phyloP scores from a whole-genome alignment of 2,329 filamentous ascomycete species.

The Penicillium sp. region DNA sequence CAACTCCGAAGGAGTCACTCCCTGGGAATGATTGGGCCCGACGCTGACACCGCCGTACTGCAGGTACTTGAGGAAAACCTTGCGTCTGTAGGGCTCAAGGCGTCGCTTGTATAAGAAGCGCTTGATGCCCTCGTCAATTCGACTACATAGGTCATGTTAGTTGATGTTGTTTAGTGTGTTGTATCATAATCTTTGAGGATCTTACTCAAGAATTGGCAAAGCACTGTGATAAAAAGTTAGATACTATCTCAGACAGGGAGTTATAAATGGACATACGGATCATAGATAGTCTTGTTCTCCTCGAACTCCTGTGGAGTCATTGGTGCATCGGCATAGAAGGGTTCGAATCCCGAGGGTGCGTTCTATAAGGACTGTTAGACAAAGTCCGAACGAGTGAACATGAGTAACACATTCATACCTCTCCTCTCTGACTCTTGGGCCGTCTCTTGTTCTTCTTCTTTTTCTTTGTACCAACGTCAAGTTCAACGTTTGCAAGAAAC shows the following conservation, averaged over 20 bases:
- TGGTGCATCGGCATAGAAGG: slow-evolving; percentile 77
- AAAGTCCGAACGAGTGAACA: background rate
- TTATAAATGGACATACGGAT: slow-evolving; percentile 50
- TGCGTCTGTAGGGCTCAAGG: slow-evolving; percentile 61
- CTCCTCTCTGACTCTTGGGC: slow-evolving; percentile 43
- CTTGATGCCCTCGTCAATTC: slow-evolving; percentile 81
- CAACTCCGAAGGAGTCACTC: slow-evolving; percentile 62
- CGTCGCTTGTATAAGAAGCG: slow-evolving; percentile 77
- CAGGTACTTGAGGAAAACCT: slow-evolving; percentile 77
- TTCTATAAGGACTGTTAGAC: slow-evolving; percentile 28
- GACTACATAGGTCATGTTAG: slow-evolving; percentile 48
- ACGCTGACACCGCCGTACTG: slow-evolving; percentile 77
- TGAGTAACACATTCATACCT: slow-evolving; percentile 9
- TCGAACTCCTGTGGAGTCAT: slow-evolving; percentile 68
- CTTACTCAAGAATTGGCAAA: slow-evolving; percentile 60
- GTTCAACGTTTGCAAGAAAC: slow-evolving; percentile 1
- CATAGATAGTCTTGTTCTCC: slow-evolving; percentile 69
- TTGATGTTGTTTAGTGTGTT: slow-evolving; percentile 12
- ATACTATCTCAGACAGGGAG: background rate
- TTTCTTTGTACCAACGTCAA: slow-evolving; percentile 11
- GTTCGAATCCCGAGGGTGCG: slow-evolving; percentile 69
- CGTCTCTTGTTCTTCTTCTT: slow-evolving; percentile 37
- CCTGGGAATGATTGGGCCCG: slow-evolving; percentile 61
- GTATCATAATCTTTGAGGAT: background rate
- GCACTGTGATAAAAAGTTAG: slow-evolving; percentile 17